Evolutionary conservation across 2,329 filamentous ascomycete species (phyloP), one percentile per base, ranked within the genome.

Genomic region (Hypoxylon sp.): DNA sequence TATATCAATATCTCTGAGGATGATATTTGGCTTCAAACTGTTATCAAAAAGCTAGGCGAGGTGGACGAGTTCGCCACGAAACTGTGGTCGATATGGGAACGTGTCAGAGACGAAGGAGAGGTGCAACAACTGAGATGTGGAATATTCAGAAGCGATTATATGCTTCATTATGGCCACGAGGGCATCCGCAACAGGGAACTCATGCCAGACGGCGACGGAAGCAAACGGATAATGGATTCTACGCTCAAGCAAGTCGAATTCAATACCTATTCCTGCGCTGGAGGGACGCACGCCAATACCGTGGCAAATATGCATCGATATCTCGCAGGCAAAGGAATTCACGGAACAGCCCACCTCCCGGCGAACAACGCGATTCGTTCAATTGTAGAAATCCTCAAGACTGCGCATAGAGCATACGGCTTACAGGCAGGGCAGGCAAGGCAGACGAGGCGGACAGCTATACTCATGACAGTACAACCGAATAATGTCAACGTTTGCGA

Each of bases 141-240:
- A 0, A 76, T 82, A 21, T 81, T 81, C 61, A 77, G 81, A 21
- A 80, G 78, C 7, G 81, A 83, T 63, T 83, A 83, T 63, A 82
- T 83, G 81, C 73, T 82, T 43, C 77, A 81, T 53, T 32, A 43
- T 9, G 14, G 29, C 5, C 12, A 9, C n/a, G 59, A 71, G 5
- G n/a, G 29, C 9, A 47, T 7, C 4, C 5, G 21, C 19, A 29
- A 37, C n/a, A 14, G 14, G 21, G n/a, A 50, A 12, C 1, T 6
- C 21, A 34, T 14, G 8, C 12, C 30, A 8, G 19, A 43, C 34
- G 50, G 43, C 19, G 12, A 39, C 25, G 30, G 30, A 43, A 5
- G 16, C 1, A 19, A 14, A 46, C 4, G 4, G 5, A n/a, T 46
- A 7, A 23, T 27, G 12, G 11, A 57, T 12, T 54, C 68, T 1